Evolutionary conservation across 2,329 filamentous ascomycete genomes (phyloP).

Genomic region (Ceratocystis variospora): DNA sequence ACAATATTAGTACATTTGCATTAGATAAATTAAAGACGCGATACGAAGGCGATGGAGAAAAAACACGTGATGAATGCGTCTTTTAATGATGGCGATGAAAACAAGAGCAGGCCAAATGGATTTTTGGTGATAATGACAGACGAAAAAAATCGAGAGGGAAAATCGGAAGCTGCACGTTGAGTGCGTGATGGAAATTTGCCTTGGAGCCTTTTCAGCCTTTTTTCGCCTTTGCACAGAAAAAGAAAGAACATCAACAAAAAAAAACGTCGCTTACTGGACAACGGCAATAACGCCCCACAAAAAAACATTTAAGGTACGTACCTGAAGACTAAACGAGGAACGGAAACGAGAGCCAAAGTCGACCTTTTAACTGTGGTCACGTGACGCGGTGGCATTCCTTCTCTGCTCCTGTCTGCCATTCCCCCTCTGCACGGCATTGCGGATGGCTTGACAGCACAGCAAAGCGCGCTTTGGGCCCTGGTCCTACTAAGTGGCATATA

Average conservation of each 20-base stretch:
- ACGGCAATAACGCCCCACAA: conserved; percentile 12
- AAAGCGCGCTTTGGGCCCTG: not conserved
- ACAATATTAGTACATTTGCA: conserved; percentile 12
- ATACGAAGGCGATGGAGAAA: not conserved
- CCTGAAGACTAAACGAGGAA: not conserved
- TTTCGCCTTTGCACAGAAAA: conserved; percentile 15
- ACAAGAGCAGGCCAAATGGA: conserved; percentile 1
- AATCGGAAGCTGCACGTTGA: conserved; percentile 17
- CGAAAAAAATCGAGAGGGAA: conserved; percentile 8
- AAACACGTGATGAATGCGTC: conserved; percentile 4
- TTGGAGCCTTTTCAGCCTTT: not conserved
- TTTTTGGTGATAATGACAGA: not conserved
- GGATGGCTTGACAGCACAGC: not conserved
- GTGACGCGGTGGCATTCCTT: not conserved
- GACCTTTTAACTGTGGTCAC: not conserved
- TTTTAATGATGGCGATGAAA: conserved; percentile 4
- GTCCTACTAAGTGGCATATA: not conserved
- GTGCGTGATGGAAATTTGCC: conserved; percentile 17
- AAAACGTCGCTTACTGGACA: conserved; percentile 17
- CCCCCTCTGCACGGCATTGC: too few species aligned
- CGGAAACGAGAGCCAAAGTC: too few species aligned
- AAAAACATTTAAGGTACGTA: conserved; percentile 1
- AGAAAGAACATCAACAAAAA: conserved; percentile 17
- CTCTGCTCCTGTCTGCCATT: not conserved
- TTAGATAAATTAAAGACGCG: not conserved